These are phyloP conservation scores for Holtermannia corniformis DNA, from an alignment of 768 basidiomycete species.

Conservation along the genomic window DNA sequence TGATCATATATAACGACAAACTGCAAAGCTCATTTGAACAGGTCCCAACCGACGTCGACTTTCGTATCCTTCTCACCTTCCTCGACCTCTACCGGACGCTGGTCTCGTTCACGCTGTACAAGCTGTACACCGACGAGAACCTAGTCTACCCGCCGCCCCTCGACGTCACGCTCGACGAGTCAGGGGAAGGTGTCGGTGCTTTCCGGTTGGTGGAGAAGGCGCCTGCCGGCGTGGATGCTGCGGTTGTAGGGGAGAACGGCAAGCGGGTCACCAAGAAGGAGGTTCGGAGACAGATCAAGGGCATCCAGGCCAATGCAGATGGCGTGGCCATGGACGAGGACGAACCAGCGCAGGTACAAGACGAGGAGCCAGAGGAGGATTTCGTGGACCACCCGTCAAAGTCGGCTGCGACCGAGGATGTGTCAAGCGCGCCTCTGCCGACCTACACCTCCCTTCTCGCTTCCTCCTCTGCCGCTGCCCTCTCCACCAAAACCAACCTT, in stretches of 20 bases:
- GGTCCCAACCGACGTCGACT: conserved; percentile 92
- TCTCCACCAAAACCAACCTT: conserved; percentile 43
- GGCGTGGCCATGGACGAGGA: conserved; percentile 19
- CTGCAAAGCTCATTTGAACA: conserved; percentile 36
- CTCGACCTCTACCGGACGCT: conserved; percentile 95
- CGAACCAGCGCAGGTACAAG: conserved; percentile 26
- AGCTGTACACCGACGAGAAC: conserved; percentile 89
- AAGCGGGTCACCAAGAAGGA: conserved; percentile 53
- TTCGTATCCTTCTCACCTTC: conserved; percentile 96
- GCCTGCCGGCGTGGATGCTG: conserved; percentile 34
- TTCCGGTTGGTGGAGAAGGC: conserved; percentile 58
- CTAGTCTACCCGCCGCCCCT: conserved; percentile 91
- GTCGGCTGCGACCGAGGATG: conserved; percentile 24
- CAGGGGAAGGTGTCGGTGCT: conserved; percentile 77
- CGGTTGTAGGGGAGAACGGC: conserved; percentile 35
- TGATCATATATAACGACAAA: neutral
- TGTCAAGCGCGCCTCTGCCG: conserved; percentile 50
- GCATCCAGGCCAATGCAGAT: conserved; percentile 39
- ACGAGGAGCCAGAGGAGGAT: conserved; percentile 38
- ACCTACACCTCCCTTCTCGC: conserved; percentile 44
- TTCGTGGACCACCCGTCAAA: conserved; percentile 42
- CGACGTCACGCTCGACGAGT: conserved; percentile 74
- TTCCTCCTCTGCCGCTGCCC: conserved; percentile 26
- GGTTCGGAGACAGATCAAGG: conserved; percentile 49
- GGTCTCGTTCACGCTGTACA: conserved; percentile 91